These are phyloP conservation scores for Arbutus unedo DNA, from an alignment of 148 eudicot genomes.

Conservation along the genomic window DNA sequence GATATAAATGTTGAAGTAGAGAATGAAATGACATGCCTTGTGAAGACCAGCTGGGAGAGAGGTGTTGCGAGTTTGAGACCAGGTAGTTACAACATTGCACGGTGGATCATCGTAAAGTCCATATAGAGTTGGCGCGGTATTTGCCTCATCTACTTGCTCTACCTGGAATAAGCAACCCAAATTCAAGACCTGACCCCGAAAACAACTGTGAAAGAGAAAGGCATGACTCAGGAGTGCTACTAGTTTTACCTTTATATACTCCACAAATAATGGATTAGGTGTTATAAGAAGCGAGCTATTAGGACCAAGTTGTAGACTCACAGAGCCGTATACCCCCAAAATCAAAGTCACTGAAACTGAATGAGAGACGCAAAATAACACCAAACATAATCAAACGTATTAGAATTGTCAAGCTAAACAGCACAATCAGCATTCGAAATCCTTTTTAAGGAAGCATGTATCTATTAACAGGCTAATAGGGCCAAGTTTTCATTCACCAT, in stretches of 20 bases:
- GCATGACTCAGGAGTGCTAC: not conserved
- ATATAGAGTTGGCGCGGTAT: conserved; percentile 40
- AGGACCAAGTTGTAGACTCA: conserved; percentile 60
- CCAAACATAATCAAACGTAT: not conserved
- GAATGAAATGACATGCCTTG: conserved; percentile 40
- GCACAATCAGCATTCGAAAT: not conserved
- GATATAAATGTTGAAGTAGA: not conserved
- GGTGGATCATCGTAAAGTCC: conserved; percentile 43
- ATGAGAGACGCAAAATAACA: conserved; percentile 13
- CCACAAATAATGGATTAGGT: conserved; percentile 63
- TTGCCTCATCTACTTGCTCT: conserved; percentile 32
- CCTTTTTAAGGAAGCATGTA: not conserved
- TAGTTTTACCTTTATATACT: conserved; percentile 55
- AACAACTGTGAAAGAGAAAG: conserved; percentile 8
- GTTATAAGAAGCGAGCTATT: conserved; percentile 59
- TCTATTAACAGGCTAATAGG: conserved; percentile 49
- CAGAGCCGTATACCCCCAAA: conserved; percentile 74
- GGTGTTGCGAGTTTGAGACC: conserved; percentile 46
- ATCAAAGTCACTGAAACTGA: conserved; percentile 79
- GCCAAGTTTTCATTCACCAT: conserved; percentile 56
- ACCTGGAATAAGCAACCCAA: conserved; percentile 27
- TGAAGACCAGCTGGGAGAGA: conserved; percentile 37
- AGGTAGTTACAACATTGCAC: conserved; percentile 27
- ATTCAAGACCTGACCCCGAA: not conserved
- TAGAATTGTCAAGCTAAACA: conserved; percentile 6